A percentile compares a stretch with the other conserved stretches of the same genome.
phyloP scores from a whole-genome alignment of 306 rosid species.

The Canavalia gladiata region DNA sequence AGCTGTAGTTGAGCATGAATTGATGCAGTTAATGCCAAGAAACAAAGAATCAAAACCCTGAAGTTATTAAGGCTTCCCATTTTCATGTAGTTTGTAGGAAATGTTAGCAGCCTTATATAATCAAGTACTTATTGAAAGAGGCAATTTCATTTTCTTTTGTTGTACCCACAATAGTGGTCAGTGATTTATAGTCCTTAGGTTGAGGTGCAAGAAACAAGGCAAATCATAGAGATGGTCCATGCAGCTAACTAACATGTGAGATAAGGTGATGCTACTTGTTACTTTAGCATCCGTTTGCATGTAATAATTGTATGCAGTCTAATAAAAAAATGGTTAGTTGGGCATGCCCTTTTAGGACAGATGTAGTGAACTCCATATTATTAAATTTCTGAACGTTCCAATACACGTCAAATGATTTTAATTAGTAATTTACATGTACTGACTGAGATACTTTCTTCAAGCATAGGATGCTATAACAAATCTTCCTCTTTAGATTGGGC shows the following conservation, averaged over 20 bases:
- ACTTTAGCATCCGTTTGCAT: constrained; percentile 25
- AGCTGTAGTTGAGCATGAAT: constrained; percentile 69
- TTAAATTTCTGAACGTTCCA: constrained; percentile 11
- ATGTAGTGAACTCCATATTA: constrained; percentile 18
- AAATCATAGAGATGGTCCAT: constrained; percentile 52
- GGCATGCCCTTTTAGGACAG: constrained; percentile 36
- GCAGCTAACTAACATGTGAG: constrained; percentile 57
- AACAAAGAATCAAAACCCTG: constrained; percentile 50
- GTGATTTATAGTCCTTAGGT: constrained; percentile 43
- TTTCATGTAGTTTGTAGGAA: constrained; percentile 11
- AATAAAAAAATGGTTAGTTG: constrained; percentile 51
- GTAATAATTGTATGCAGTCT: constrained; percentile 20
- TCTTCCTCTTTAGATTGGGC: neutral
- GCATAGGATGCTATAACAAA: constrained; percentile 5
- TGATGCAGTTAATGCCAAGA: constrained; percentile 55
- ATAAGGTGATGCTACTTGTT: constrained; percentile 20
- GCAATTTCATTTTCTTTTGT: constrained; percentile 21
- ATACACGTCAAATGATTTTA: neutral
- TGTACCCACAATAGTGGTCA: constrained; percentile 24
- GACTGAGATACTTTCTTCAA: neutral
- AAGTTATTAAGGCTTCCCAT: constrained; percentile 52
- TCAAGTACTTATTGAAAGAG: constrained; percentile 22
- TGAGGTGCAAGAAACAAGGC: constrained; percentile 23
- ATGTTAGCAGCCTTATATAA: constrained; percentile 8
- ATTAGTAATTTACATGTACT: neutral